These are phyloP conservation scores for Dioscorea zingiberensis DNA, from an alignment of 106 monocot genomes.

Conservation along the genomic window DNA sequence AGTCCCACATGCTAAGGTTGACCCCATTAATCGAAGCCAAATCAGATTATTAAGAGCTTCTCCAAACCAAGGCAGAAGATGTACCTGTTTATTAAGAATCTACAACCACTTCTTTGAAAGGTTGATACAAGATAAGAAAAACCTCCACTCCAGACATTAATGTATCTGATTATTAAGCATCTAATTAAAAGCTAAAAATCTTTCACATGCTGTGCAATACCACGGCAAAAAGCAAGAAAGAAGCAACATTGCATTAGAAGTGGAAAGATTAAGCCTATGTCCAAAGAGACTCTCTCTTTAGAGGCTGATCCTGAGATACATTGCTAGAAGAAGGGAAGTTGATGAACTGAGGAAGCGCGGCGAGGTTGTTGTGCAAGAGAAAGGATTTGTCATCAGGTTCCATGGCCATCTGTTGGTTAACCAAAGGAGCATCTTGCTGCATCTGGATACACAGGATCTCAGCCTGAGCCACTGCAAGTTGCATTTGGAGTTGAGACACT, in stretches of 20 bases:
- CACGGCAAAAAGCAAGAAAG: neutral
- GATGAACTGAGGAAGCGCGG: slow-evolving; percentile 34
- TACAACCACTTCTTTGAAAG: neutral
- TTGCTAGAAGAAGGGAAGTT: slow-evolving; percentile 39
- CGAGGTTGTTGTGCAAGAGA: slow-evolving; percentile 29
- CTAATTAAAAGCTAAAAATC: too few species aligned
- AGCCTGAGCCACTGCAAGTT: slow-evolving; percentile 73
- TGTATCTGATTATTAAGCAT: too few species aligned
- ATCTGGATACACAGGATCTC: slow-evolving; percentile 75
- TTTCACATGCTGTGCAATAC: neutral
- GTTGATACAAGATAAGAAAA: too few species aligned
- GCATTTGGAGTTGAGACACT: slow-evolving; percentile 87
- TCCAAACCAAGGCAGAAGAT: too few species aligned
- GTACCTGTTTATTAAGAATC: too few species aligned
- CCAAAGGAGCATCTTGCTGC: slow-evolving; percentile 45
- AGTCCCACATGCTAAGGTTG: slow-evolving; percentile 5
- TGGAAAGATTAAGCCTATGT: slow-evolving; percentile 21
- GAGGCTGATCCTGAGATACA: slow-evolving; percentile 35
- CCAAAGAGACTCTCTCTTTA: slow-evolving; percentile 84
- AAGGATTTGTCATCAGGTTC: slow-evolving; percentile 23
- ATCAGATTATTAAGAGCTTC: too few species aligned
- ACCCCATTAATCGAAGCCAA: neutral
- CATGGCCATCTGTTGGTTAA: slow-evolving; percentile 12
- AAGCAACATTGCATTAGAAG: neutral
- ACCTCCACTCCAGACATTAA: too few species aligned